phyloP scores from a whole-genome alignment of 2,329 filamentous ascomycete species.

The Aspergillus sp. region DNA sequence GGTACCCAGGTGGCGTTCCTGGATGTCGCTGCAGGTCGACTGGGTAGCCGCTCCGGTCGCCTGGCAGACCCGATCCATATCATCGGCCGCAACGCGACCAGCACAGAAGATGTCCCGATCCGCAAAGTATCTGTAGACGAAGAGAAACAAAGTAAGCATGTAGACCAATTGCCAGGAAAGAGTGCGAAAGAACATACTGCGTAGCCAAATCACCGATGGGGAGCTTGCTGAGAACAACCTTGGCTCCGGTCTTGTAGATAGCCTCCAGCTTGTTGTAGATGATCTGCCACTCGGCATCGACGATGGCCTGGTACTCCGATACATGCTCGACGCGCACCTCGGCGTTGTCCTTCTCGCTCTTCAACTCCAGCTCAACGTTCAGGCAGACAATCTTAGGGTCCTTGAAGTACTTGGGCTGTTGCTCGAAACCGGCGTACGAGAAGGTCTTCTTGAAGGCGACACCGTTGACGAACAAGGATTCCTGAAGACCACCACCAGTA shows the following conservation, averaged over 20 bases:
- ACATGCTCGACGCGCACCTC: slow-evolving; percentile 98
- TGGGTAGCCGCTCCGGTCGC: slow-evolving; percentile 90
- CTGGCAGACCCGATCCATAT: slow-evolving; percentile 94
- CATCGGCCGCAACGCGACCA: slow-evolving; percentile 84
- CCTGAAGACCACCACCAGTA: slow-evolving; percentile 90
- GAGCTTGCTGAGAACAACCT: slow-evolving; percentile 95
- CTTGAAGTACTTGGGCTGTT: slow-evolving; percentile 94
- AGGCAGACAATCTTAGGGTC: slow-evolving; percentile 96
- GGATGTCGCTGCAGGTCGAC: slow-evolving; percentile 95
- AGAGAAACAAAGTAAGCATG: neutral
- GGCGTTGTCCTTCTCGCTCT: slow-evolving; percentile 98
- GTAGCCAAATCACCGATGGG: slow-evolving; percentile 97
- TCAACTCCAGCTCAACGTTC: slow-evolving; percentile 96
- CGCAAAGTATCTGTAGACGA: slow-evolving; percentile 69
- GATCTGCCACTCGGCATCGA: slow-evolving; percentile 99
- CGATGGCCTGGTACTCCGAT: slow-evolving; percentile 98
- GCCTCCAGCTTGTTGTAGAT: slow-evolving; percentile 99
- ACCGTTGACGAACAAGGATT: slow-evolving; percentile 94
- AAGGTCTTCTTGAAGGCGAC: slow-evolving; percentile 99
- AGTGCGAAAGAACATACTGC: slow-evolving; percentile 56
- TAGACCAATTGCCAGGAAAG: neutral
- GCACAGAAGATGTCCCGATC: slow-evolving; percentile 98
- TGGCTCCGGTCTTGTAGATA: slow-evolving; percentile 87
- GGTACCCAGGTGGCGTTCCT: slow-evolving; percentile 81
- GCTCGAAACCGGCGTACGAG: slow-evolving; percentile 97